Evolutionary conservation across 306 rosid species (phyloP).

Genomic region (Aeschynomene evenia): DNA sequence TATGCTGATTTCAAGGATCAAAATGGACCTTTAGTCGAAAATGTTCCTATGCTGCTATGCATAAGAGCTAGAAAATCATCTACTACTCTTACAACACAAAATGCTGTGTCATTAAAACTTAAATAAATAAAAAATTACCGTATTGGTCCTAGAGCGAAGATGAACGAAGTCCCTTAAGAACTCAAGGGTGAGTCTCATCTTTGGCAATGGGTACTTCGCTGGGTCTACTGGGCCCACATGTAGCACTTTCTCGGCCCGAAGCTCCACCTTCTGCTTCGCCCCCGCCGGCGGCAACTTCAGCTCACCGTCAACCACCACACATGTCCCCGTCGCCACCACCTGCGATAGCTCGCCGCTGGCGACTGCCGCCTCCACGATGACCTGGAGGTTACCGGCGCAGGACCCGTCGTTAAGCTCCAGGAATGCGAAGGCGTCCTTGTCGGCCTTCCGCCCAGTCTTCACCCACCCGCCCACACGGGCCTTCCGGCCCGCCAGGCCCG

Average conservation of each 20-base stretch:
- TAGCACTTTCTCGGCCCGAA: conserved; percentile 68
- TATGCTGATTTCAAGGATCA: too few relatives aligned
- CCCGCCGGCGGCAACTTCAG: conserved; percentile 84
- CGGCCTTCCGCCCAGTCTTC: conserved; percentile 92
- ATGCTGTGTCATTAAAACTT: too few relatives aligned
- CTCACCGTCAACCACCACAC: conserved; percentile 67
- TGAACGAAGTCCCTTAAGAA: conserved; percentile 76
- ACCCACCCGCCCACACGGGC: conserved; percentile 92
- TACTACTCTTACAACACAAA: too few relatives aligned
- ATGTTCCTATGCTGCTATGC: too few relatives aligned
- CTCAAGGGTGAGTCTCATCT: conserved; percentile 73
- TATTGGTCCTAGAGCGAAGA: conserved; percentile 86
- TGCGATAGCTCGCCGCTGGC: conserved; percentile 65
- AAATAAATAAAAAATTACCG: conserved; percentile 42
- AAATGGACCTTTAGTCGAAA: too few relatives aligned
- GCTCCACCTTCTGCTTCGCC: conserved; percentile 81
- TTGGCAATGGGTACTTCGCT: conserved; percentile 80
- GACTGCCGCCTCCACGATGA: conserved; percentile 62
- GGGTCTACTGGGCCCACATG: conserved; percentile 92
- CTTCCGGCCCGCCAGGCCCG: conserved; percentile 59
- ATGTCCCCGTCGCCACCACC: conserved; percentile 81
- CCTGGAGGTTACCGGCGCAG: conserved; percentile 77
- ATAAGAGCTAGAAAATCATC: too few relatives aligned
- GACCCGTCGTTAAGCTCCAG: conserved; percentile 88
- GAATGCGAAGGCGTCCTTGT: conserved; percentile 88